Percentiles rank a stretch among this genome's conserved stretches.
phyloP scores from a whole-genome alignment of 2,329 filamentous ascomycete genomes.

The Raffaelea arxii region DNA sequence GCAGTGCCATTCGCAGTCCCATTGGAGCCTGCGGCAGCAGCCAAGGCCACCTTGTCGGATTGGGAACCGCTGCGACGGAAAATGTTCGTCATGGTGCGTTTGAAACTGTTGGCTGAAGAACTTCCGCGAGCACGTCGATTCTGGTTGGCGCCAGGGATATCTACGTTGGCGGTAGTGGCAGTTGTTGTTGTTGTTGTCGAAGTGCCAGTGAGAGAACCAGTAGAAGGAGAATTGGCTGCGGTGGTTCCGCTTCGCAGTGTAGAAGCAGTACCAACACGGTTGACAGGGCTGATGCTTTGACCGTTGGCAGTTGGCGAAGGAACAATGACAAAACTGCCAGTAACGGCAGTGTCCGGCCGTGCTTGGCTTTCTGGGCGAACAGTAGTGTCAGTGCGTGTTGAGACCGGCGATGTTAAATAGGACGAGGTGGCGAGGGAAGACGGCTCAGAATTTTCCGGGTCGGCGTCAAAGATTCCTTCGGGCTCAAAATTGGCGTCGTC shows the following conservation, averaged over 20 bases:
- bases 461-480: neutral
- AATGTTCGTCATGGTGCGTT: conserved; percentile 39
- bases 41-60: conserved; percentile 18
- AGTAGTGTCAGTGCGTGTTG: neutral
- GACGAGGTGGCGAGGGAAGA: conserved; percentile 6
- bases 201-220: too few species aligned
- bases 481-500: neutral
- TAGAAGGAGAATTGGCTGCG: conserved; percentile 5
- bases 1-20: too few species aligned
- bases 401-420: neutral
- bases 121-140: conserved; percentile 30
- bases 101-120: conserved; percentile 31
- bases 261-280: too few species aligned
- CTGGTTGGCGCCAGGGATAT: conserved; percentile 20
- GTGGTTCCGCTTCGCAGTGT: too few species aligned
- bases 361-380: conserved; percentile 3
- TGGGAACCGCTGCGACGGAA: conserved; percentile 33
- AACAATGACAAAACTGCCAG: too few species aligned
- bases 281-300: conserved; percentile 6
- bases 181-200: neutral
- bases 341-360: too few species aligned
- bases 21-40: conserved; percentile 11
- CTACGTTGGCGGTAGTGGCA: neutral
- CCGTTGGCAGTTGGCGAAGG: too few species aligned
- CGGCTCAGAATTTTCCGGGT: neutral